Evolutionary conservation across 495 filamentous ascomycete species (phyloP), one percentile per base, ranked within the genome.

Genomic region (Astrothelium subdiscretum): DNA sequence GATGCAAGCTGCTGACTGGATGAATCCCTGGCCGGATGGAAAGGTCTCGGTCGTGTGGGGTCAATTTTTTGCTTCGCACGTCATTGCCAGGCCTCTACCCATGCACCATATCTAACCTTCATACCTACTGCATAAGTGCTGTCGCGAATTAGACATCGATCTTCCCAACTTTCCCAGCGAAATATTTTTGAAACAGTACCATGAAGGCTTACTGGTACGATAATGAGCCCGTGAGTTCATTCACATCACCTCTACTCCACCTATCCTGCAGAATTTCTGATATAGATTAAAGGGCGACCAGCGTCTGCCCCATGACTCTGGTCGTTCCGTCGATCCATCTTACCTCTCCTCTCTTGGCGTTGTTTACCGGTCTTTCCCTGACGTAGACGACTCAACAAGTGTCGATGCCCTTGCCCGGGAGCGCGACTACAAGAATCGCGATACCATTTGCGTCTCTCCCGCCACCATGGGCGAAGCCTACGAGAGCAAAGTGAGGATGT

Each of bases 361-460:
- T 27, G 72, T 90, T 44, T 90, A 92, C 79, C 84, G 80, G 74
- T 78, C 81, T 67, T 85, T 86, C 71, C 80, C 85, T 24, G 74
- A 82, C 8, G 62, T 68, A 58, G 57, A 61, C n/a, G 48, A 54
- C 24, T 24, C 48, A 11, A 72, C 76, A 44, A 74, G 75, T 48
- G 89, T 96, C 26, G 79, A 98, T 73, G 71, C 69, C 42, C 81
- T 98, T 24, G 94, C 94, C 26, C 29, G 66, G 0, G 75, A 86
- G 63, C 89, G 94, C 65, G 81, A 82, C 62, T 98, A 98, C 82
- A 91, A 88, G 79, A 96, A 97, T 78, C 88, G 94, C 18, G 94
- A 98, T 75, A 85, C 92, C 75, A 87, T 97, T 70, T 86, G 80
- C 65, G 87, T 97, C n/a, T 92, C 90, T 24, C 92, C 91, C 0